Evolutionary conservation across 345 rosid species (phyloP), one percentile per base, ranked within the genome.

Genomic region (Citrus reticulata): DNA sequence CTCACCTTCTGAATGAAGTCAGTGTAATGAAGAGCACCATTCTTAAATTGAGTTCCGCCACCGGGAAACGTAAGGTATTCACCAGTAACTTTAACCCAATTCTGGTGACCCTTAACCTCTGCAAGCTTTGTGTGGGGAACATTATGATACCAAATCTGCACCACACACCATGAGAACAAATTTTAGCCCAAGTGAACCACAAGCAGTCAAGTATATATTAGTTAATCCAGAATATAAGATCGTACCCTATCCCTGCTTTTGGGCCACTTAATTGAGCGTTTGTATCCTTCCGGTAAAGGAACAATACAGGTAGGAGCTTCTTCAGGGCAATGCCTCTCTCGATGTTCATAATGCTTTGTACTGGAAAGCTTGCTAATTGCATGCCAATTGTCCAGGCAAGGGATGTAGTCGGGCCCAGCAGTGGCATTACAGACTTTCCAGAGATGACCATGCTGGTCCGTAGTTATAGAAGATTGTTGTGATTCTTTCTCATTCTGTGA

Each of bases 361-460:
- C 80, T 80, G 7, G 68, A 83, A 88, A 96, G 98, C 84, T 80
- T 94, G 85, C 80, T 90, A 79, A 96, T 89, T 78, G 84, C 88
- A 81, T 88, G 85, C 91, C 78, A 88, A 77, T 94, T 94, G 85
- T 96, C 99, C 70, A 96, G 97, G 84, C 98, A 96, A 79, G 98
- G 99, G 81, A 96, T 93, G 90, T 89, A 94, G 81, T 96, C 99
- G 57, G 97, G 88, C 39, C 97, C 98, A 68, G 95, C 93, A 70
- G 94, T 91, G 67, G 87, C 84, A 80, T 96, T 96, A 86, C 99
- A 96, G 1, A 89, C 74, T 81, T 90, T 96, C 99, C 99, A 94
- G 61, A 73, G 63, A 67, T 88, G 85, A 46, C 61, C 78, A 69
- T 9, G 73, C 70, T 85, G 83, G 39, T 89, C 82, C 66, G 81